A percentile compares a stretch with the other conserved stretches of the same genome.
Evolutionary conservation across 768 basidiomycete genomes (phyloP).

Genomic region (Serendipita sp.): DNA sequence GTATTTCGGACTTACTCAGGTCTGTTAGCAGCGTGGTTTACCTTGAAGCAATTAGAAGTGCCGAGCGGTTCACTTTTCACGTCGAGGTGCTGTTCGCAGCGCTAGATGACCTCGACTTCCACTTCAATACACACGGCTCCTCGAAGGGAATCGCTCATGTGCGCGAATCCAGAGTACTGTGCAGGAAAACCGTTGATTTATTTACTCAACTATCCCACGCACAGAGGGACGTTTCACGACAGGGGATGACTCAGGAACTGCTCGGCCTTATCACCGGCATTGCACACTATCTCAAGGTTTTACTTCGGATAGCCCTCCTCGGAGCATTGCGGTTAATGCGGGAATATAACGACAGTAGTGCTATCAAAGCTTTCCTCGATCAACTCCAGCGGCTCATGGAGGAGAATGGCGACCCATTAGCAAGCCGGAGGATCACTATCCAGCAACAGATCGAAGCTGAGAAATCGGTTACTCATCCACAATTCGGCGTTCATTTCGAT

Average conservation of each 20-base stretch:
- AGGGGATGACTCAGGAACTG: conserved; percentile 94
- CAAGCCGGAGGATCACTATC: conserved; percentile 41
- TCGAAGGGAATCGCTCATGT: conserved; percentile 86
- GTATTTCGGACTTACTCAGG: conserved; percentile 96
- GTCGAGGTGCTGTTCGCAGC: conserved; percentile 95
- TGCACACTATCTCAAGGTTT: conserved; percentile 97
- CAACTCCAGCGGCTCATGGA: conserved; percentile 84
- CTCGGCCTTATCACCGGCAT: conserved; percentile 96
- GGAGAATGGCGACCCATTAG: conserved; percentile 65
- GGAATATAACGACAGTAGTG: conserved; percentile 66
- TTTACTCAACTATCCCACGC: conserved; percentile 55
- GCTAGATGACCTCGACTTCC: conserved; percentile 87
- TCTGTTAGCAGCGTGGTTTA: conserved; percentile 95
- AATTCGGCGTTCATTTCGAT: neutral
- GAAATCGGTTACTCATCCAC: neutral
- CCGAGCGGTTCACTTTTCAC: conserved; percentile 95
- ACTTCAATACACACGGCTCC: conserved; percentile 30
- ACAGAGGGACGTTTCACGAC: conserved; percentile 25
- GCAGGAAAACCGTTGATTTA: conserved; percentile 95
- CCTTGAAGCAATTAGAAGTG: conserved; percentile 93
- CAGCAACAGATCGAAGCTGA: neutral
- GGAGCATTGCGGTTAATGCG: conserved; percentile 90
- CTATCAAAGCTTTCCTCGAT: conserved; percentile 81
- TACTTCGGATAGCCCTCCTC: conserved; percentile 93
- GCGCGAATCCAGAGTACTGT: conserved; percentile 94